Percentiles rank a stretch among this genome's conserved stretches.
phyloP scores from a whole-genome alignment of 2,329 filamentous ascomycete genomes.

The Clonostachys solani region DNA sequence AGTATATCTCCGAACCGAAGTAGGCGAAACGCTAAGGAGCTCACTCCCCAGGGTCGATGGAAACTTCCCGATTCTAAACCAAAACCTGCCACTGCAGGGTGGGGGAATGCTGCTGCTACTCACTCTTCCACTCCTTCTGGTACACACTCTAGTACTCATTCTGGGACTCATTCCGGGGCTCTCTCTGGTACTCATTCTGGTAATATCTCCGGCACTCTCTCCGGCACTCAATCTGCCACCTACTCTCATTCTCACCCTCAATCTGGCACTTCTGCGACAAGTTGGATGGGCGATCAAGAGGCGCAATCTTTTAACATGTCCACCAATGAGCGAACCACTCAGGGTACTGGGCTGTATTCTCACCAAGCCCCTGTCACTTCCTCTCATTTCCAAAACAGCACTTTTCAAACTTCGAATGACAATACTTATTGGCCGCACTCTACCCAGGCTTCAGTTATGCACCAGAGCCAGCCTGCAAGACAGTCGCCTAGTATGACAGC shows the following conservation, averaged over 20 bases:
- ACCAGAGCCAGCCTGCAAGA: slow-evolving; percentile 4
- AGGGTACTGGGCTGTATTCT: background rate
- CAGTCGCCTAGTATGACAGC: slow-evolving; percentile 15
- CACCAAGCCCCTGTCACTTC: background rate
- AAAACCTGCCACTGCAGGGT: slow-evolving; percentile 1
- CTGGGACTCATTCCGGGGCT: no score
- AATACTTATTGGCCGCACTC: no score
- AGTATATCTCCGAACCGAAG: background rate
- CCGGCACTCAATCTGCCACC: background rate
- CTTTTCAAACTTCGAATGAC: background rate
- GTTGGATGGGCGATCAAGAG: background rate
- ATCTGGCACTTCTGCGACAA: background rate
- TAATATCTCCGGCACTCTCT: no score
- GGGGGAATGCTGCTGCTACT: background rate
- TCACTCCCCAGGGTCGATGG: no score
- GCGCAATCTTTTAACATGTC: slow-evolving; percentile 5
- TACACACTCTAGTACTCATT: no score
- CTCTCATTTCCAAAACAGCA: background rate
- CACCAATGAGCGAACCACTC: background rate
- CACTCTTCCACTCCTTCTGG: background rate
- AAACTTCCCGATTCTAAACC: slow-evolving; percentile 2
- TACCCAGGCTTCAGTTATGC: background rate
- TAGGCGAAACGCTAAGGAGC: background rate
- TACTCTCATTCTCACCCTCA: background rate
- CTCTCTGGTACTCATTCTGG: no score